Evolutionary conservation across 805 yeast genomes (phyloP).

Genomic region (Metschnikowia colocasiae): DNA sequence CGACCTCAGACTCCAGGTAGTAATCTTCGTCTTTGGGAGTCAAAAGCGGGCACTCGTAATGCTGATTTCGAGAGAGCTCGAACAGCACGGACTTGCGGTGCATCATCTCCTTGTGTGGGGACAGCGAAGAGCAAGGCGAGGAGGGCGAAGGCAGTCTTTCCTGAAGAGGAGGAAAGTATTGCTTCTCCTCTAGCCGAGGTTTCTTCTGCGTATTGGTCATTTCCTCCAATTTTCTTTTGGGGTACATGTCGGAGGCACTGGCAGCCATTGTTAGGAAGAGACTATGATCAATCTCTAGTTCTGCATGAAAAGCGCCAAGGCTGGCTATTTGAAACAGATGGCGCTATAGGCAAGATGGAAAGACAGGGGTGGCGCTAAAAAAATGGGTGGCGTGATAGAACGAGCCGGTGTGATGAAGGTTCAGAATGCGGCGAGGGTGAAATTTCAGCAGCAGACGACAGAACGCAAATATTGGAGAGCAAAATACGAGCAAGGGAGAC

Average conservation of each 20-base stretch:
- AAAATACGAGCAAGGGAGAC: background rate
- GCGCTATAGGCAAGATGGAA: background rate
- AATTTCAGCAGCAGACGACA: background rate
- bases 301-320: constrained; percentile 1
- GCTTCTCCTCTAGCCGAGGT: constrained; percentile 19
- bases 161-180: constrained; percentile 18
- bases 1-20: constrained; percentile 24
- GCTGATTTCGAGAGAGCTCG: constrained; percentile 24
- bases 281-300: background rate
- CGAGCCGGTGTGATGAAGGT: background rate
- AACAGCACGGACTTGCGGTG: constrained; percentile 28
- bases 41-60: constrained; percentile 34
- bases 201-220: constrained; percentile 32
- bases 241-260: constrained; percentile 26
- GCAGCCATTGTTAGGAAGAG: constrained; percentile 29
- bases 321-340: background rate
- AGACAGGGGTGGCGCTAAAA: background rate
- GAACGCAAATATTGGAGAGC: constrained; percentile 4
- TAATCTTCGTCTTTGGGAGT: constrained; percentile 43
- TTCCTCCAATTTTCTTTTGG: constrained; percentile 37
- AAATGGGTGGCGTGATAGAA: background rate
- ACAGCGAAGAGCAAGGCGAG: constrained; percentile 23
- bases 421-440: background rate
- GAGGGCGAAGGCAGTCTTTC: constrained; percentile 27
- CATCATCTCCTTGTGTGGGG: constrained; percentile 19